These are phyloP conservation scores for Talaromyces verruculosus DNA, from an alignment of 2,329 filamentous ascomycete species.

Conservation along the genomic window DNA sequence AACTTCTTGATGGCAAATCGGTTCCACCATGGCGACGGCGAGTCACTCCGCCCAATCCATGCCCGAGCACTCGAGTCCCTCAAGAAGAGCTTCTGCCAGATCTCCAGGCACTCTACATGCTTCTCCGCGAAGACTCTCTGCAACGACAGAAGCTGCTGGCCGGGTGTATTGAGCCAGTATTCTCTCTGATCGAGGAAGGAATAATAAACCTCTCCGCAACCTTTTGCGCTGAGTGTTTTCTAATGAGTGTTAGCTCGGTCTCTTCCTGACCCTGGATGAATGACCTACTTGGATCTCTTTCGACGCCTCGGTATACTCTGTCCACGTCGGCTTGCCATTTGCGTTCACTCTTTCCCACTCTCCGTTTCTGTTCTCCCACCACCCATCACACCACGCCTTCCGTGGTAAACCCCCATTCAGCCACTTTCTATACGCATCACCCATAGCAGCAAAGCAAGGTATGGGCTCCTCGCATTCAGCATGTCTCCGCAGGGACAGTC, in stretches of 20 bases:
- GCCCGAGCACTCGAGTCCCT: not conserved
- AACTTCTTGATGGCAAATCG: not conserved
- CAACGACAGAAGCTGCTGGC: conserved; percentile 1
- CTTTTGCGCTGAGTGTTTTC: not conserved
- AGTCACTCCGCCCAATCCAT: conserved; percentile 4
- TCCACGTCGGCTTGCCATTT: conserved; percentile 7
- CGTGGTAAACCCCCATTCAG: not conserved
- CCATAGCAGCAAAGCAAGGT: conserved; percentile 6
- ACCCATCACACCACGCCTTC: conserved; percentile 10
- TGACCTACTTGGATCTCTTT: not conserved
- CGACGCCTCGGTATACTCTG: conserved; percentile 4
- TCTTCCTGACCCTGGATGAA: not conserved
- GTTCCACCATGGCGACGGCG: conserved; percentile 2
- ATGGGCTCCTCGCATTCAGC: not conserved
- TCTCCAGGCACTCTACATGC: conserved; percentile 2
- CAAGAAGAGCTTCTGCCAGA: conserved; percentile 7
- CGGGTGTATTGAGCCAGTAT: not conserved
- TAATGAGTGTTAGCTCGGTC: not conserved
- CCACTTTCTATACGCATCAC: conserved; percentile 10
- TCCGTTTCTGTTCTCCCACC: not conserved
- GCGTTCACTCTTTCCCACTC: conserved; percentile 1
- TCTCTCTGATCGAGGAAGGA: not conserved
- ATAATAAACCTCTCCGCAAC: not conserved
- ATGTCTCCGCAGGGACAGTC: not conserved
- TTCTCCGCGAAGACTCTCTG: not conserved